A percentile compares a stretch with the other conserved stretches of the same genome.
Conservation (phyloP, 2,329 filamentous ascomycete genomes). For the Neobulgaria alba region DNA sequence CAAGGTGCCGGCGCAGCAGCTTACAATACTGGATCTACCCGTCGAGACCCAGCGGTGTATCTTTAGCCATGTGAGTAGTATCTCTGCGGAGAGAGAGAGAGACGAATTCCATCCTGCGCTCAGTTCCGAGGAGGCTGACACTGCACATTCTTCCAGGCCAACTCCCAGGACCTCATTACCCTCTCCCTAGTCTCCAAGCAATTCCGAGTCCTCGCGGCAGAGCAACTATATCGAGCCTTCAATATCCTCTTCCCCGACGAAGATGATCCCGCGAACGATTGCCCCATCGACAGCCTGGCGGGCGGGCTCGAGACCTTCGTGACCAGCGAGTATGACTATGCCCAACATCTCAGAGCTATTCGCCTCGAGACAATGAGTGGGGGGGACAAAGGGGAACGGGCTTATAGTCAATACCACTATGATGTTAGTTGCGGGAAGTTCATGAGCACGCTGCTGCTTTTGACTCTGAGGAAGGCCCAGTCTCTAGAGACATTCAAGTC, state of each 20-base stretch:
- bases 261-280: slow-evolving; percentile 43
- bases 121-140: neutral
- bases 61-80: slow-evolving; percentile 1
- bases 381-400: slow-evolving; percentile 43
- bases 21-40: neutral
- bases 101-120: neutral
- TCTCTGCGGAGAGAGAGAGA: neutral
- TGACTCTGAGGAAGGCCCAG: slow-evolving; percentile 47
- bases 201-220: slow-evolving; percentile 49
- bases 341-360: slow-evolving; percentile 46
- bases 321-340: slow-evolving; percentile 56
- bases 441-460: slow-evolving; percentile 49
- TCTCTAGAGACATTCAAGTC: slow-evolving; percentile 49
- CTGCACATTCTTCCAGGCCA: slow-evolving; percentile 34
- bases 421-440: slow-evolving; percentile 53
- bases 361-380: slow-evolving; percentile 46
- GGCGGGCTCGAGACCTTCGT: slow-evolving; percentile 52
- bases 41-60: neutral
- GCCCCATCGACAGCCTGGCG: slow-evolving; percentile 48
- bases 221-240: slow-evolving; percentile 51
- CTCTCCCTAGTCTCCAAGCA: slow-evolving; percentile 49
- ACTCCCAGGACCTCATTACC: slow-evolving; percentile 44
- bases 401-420: slow-evolving; percentile 46
- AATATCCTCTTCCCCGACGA: slow-evolving; percentile 54
- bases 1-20: neutral